phyloP scores from a whole-genome alignment of 129 eudicot genomes.

The Apium graveolens region DNA sequence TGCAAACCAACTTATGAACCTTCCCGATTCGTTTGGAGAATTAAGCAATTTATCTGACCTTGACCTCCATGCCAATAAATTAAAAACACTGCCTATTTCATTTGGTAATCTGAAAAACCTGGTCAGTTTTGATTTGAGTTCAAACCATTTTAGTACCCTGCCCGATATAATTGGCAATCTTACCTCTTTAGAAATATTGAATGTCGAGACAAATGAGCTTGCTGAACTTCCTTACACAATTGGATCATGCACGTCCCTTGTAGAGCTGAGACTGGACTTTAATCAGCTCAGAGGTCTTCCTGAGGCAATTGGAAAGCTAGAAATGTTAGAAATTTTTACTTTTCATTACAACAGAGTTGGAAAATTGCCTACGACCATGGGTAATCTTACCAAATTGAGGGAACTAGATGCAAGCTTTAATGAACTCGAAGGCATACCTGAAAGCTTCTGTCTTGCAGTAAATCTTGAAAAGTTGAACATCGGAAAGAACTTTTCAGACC shows the following conservation, averaged over 20 bases:
- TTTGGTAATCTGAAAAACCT: slow-evolving; percentile 41
- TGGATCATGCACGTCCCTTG: slow-evolving; percentile 69
- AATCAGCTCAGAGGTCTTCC: slow-evolving; percentile 80
- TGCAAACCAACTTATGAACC: slow-evolving; percentile 63
- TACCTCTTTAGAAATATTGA: slow-evolving; percentile 46
- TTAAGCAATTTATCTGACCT: slow-evolving; percentile 49
- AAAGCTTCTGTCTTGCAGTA: slow-evolving; percentile 52
- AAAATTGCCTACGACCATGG: slow-evolving; percentile 72
- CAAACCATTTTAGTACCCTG: slow-evolving; percentile 48
- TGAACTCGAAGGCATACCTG: slow-evolving; percentile 73
- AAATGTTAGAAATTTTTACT: slow-evolving; percentile 48
- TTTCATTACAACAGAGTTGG: slow-evolving; percentile 58
- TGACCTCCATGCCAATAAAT: slow-evolving; percentile 57
- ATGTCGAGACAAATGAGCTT: slow-evolving; percentile 61
- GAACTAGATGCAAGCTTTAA: slow-evolving; percentile 81
- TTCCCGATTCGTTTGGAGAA: slow-evolving; percentile 60
- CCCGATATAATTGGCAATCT: slow-evolving; percentile 61
- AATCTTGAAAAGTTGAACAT: slow-evolving; percentile 46
- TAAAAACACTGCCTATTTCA: slow-evolving; percentile 71
- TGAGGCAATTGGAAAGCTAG: slow-evolving; percentile 72
- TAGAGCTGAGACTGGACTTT: slow-evolving; percentile 65
- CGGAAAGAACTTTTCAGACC: slow-evolving; percentile 79
- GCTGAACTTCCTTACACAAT: slow-evolving; percentile 79
- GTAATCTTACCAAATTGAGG: slow-evolving; percentile 36
- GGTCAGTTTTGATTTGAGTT: slow-evolving; percentile 61